Percentiles rank a stretch among this genome's conserved stretches.
Conservation (phyloP, 257 asterid genomes). For the Salvia hispanica region DNA sequence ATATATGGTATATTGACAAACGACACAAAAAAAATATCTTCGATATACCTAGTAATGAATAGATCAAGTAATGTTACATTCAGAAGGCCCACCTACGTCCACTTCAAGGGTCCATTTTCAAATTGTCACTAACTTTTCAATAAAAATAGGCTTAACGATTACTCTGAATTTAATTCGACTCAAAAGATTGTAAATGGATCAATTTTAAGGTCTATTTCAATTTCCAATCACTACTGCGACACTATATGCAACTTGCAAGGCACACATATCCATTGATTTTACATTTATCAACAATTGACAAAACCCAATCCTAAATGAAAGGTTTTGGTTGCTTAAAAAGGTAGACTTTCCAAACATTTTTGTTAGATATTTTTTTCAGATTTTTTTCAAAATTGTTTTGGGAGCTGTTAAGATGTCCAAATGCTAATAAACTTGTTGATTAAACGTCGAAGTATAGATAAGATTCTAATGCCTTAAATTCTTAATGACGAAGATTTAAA, state of each 20-base stretch:
- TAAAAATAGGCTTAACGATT: not conserved
- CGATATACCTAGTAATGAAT: not conserved
- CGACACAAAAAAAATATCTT: slow-evolving; percentile 15
- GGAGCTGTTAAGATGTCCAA: not conserved
- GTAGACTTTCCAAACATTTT: not conserved
- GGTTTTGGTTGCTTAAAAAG: slow-evolving; percentile 23
- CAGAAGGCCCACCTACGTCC: slow-evolving; percentile 7
- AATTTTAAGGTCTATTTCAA: slow-evolving; percentile 26
- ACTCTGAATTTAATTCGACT: not conserved
- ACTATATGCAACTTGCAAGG: slow-evolving; percentile 30
- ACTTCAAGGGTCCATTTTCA: slow-evolving; percentile 3
- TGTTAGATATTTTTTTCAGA: not conserved
- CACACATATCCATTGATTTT: slow-evolving; percentile 13
- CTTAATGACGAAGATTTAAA: too few species aligned
- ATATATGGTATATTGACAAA: too few species aligned
- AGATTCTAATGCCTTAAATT: too few species aligned
- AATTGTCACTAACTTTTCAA: not conserved
- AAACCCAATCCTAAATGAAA: slow-evolving; percentile 32
- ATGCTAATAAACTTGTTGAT: too few species aligned
- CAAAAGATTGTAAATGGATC: not conserved
- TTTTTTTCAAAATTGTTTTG: not conserved
- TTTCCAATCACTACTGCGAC: slow-evolving; percentile 4
- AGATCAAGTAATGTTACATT: not conserved
- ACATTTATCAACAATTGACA: slow-evolving; percentile 1
- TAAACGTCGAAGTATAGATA: too few species aligned